phyloP scores from a whole-genome alignment of 2,329 filamentous ascomycete species.

The Plenodomus lindquistii region DNA sequence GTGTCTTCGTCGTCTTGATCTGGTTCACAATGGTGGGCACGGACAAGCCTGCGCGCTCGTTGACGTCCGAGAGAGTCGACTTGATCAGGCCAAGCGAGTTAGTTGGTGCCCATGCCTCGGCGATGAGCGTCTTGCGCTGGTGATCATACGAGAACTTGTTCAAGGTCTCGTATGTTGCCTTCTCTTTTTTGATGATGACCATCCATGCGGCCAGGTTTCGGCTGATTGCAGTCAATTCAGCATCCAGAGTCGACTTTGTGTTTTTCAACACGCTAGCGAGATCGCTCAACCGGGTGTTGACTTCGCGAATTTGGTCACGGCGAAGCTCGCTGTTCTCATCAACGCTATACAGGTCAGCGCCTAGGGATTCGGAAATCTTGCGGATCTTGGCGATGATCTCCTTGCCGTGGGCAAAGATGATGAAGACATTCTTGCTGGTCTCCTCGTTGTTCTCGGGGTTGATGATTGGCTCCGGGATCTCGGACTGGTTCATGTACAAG shows the following conservation, averaged over 20 bases:
- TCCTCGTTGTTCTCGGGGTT: constrained; percentile 92
- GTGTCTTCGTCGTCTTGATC: constrained; percentile 94
- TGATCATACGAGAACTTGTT: constrained; percentile 98
- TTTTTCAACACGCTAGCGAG: constrained; percentile 91
- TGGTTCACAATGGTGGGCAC: constrained; percentile 98
- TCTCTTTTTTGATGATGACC: constrained; percentile 97
- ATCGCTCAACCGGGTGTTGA: constrained; percentile 90
- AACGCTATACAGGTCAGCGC: constrained; percentile 92
- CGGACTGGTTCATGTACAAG: constrained; percentile 99
- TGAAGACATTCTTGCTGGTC: constrained; percentile 96
- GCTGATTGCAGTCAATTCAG: constrained; percentile 90
- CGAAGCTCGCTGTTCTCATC: constrained; percentile 97
- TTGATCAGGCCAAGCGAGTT: constrained; percentile 88
- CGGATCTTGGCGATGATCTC: constrained; percentile 98
- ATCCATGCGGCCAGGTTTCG: constrained; percentile 95
- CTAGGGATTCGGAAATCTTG: constrained; percentile 97
- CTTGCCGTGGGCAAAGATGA: constrained; percentile 98
- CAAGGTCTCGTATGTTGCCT: constrained; percentile 92
- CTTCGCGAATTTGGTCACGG: constrained; percentile 94
- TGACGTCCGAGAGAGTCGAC: constrained; percentile 93
- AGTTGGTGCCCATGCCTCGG: constrained; percentile 95
- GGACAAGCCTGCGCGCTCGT: constrained; percentile 91
- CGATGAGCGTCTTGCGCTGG: constrained; percentile 92
- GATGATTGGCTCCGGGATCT: constrained; percentile 91
- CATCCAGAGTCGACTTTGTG: constrained; percentile 91